Conservation (phyloP, 495 filamentous ascomycete species). For the Xylaria telfairii region DNA sequence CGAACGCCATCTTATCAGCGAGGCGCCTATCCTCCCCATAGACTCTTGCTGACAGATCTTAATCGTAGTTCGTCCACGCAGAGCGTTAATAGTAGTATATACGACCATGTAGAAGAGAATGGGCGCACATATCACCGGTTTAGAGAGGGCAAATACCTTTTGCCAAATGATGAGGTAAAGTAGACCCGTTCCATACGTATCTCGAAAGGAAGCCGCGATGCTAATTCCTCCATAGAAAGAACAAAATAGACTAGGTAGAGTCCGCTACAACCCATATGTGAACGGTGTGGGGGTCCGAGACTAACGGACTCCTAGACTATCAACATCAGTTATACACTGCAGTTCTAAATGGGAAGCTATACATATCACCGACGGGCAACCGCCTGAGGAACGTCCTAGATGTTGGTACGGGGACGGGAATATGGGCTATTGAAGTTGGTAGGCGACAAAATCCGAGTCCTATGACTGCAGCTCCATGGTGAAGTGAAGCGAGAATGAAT, state of each 20-base stretch:
- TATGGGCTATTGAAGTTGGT: constrained; percentile 65
- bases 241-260: constrained; percentile 35
- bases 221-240: constrained; percentile 23
- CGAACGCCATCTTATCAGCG: background rate
- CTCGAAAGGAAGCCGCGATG: background rate
- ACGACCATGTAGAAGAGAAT: constrained; percentile 34
- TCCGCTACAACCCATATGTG: background rate
- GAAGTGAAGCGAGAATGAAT: background rate
- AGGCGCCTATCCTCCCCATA: background rate
- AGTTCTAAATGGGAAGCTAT: constrained; percentile 54
- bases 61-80: constrained; percentile 14
- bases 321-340: constrained; percentile 61
- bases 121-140: constrained; percentile 39
- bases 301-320: constrained; percentile 31
- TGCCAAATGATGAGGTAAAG: constrained; percentile 39
- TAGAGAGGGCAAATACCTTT: constrained; percentile 35
- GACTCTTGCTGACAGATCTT: background rate
- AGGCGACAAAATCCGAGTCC: constrained; percentile 7
- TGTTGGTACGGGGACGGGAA: constrained; percentile 63
- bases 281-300: background rate
- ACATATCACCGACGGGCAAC: constrained; percentile 48
- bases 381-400: constrained; percentile 58
- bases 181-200: background rate
- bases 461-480: background rate
- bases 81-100: constrained; percentile 21